Percentiles rank a stretch among this genome's conserved stretches.
phyloP scores from a whole-genome alignment of 2,329 filamentous ascomycete genomes.

The Fusarium illudens region DNA sequence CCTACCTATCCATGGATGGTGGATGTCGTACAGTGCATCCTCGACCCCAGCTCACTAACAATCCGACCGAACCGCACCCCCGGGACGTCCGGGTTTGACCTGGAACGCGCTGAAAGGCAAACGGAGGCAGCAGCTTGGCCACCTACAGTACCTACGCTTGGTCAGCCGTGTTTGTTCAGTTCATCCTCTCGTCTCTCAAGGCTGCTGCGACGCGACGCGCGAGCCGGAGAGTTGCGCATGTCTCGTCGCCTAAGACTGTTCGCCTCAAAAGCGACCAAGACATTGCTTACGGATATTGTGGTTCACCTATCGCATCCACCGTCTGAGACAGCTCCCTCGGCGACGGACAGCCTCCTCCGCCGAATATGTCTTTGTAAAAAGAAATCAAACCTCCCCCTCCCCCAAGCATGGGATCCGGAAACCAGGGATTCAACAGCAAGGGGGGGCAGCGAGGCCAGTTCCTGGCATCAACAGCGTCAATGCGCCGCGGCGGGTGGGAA shows the following conservation, averaged over 20 bases:
- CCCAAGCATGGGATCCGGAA: background rate
- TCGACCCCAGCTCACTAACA: background rate
- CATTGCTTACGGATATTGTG: background rate
- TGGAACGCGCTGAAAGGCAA: constrained; percentile 1
- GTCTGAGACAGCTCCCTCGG: background rate
- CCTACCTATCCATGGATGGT: too few species aligned
- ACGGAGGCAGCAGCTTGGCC: background rate
- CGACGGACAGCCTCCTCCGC: constrained; percentile 9
- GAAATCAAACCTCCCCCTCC: background rate
- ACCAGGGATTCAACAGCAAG: background rate
- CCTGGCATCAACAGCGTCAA: background rate
- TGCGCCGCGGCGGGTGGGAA: background rate
- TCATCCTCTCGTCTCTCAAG: background rate
- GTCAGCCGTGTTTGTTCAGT: constrained; percentile 10
- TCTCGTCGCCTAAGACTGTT: constrained; percentile 6
- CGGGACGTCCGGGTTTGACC: constrained; percentile 8
- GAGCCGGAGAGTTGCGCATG: constrained; percentile 14
- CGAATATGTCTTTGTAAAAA: background rate
- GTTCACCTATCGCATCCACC: background rate
- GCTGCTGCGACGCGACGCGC: background rate
- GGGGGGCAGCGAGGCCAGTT: too few species aligned
- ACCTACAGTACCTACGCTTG: constrained; percentile 7
- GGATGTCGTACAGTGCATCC: background rate
- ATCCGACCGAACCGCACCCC: constrained; percentile 1
- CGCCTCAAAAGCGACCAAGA: background rate